Base-by-base conservation (phyloP, 2,329 filamentous ascomycete species). In the Onygenales sp. region DNA sequence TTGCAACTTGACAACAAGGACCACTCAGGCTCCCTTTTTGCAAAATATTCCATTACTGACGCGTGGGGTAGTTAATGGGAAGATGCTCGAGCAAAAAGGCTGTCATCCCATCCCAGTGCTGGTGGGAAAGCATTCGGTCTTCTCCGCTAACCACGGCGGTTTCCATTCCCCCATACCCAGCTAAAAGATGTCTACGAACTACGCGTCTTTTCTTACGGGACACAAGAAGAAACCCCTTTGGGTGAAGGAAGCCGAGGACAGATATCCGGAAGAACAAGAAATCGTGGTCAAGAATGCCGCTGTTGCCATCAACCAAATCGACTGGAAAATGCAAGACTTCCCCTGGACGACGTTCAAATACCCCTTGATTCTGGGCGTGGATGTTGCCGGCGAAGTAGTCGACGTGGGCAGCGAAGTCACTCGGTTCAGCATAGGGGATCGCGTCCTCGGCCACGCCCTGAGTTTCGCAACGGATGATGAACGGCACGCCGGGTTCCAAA, bases 391-490 rank as follows among this genome's bases (percentile, higher is more conserved):
- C 10, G 70, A 74, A 58, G 67, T 78, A 2, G 59, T 72, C 27
- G 72, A 76, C 55, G 67, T 78, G 6, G 76, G 75, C 2, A 63
- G 69, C n/a, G 65, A 64, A 7, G 75, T 78, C 5, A 69, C 68
- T 6, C 67, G 73, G 8, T 70, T 76, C 58, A 65, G 70, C 52
- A 66, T 70, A 17, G 75, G 75, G 2, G 69, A 75, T 54, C 69
- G 74, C 31, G 74, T 78, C 4, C 62, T 73, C 32, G 75, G 60
- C 7, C 51, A 54, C 10, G 54, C 59, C 17, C 17, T 57, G 0
- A 59, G 54, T 1, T 52, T 57, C 4, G 59, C 54, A 7, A 58
- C 59, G 4, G 55, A 59, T 43, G 52, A 50, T 38, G 56, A 58
- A 46, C 49, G 54, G 0, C 57, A 63, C 39, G 61, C 55, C 2